phyloP scores from a whole-genome alignment of 495 filamentous ascomycete species.

The Penicillium bovifimosum region DNA sequence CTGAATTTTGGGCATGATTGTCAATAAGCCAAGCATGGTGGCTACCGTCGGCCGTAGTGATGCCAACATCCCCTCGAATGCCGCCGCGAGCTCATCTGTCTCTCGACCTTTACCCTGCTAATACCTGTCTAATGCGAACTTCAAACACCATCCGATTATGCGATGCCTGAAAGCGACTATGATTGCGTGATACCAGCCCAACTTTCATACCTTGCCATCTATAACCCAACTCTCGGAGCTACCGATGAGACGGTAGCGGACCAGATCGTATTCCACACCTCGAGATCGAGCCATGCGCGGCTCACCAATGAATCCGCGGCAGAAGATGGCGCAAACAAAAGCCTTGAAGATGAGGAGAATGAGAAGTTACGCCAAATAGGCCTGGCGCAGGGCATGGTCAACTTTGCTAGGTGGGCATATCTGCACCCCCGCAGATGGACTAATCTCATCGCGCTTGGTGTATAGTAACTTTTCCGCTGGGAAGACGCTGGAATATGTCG shows the following conservation, averaged over 20 bases:
- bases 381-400: slow-evolving; percentile 95
- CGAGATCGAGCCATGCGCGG: slow-evolving; percentile 30
- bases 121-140: neutral
- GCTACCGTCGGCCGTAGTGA: slow-evolving; percentile 8
- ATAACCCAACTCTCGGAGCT: slow-evolving; percentile 82
- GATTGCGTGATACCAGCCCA: slow-evolving; percentile 64
- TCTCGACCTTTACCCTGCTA: neutral
- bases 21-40: too few species aligned
- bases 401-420: slow-evolving; percentile 65
- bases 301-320: slow-evolving; percentile 34
- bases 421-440: slow-evolving; percentile 3
- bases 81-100: neutral
- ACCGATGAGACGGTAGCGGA: slow-evolving; percentile 84
- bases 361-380: slow-evolving; percentile 86
- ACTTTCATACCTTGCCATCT: slow-evolving; percentile 84
- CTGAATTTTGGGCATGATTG: too few species aligned
- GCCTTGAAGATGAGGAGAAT: slow-evolving; percentile 61
- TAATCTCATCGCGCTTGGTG: slow-evolving; percentile 9
- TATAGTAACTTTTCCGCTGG: slow-evolving; percentile 71
- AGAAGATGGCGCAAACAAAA: slow-evolving; percentile 52
- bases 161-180: slow-evolving; percentile 37
- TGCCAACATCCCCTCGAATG: slow-evolving; percentile 25
- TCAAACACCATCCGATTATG: slow-evolving; percentile 18
- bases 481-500: slow-evolving; percentile 72
- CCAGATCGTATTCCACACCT: slow-evolving; percentile 88